Evolutionary conservation across 805 yeast genomes (phyloP).

Genomic region (Metschnikowia matae): DNA sequence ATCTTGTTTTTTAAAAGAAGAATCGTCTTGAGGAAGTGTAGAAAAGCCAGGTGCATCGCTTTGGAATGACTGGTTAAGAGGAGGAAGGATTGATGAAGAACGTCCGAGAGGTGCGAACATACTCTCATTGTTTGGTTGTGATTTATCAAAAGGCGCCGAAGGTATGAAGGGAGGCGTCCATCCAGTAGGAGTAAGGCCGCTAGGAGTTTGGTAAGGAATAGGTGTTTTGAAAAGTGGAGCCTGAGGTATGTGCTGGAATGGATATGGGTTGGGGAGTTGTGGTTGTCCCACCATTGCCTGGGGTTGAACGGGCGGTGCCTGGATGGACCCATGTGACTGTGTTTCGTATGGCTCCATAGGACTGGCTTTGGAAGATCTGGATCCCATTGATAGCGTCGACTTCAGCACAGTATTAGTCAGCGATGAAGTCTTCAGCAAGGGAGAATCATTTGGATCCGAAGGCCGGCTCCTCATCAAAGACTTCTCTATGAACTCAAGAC

Average conservation of each 20-base stretch:
- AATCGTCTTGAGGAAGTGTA: not conserved
- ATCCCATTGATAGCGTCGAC: not conserved
- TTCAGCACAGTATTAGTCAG: not conserved
- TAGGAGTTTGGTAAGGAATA: not conserved
- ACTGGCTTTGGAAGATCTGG: not conserved
- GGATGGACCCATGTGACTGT: not conserved
- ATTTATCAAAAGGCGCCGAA: not conserved
- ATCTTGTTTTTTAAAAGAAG: not conserved
- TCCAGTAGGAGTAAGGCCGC: not conserved
- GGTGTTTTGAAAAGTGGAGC: not conserved
- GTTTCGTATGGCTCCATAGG: conserved; percentile 2
- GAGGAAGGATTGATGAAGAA: not conserved
- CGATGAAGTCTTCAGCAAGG: not conserved
- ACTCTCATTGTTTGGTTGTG: not conserved
- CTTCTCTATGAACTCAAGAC: conserved; percentile 15
- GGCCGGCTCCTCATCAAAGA: conserved; percentile 5
- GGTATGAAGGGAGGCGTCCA: not conserved
- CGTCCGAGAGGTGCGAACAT: not conserved
- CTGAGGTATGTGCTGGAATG: not conserved
- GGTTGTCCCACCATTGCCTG: not conserved
- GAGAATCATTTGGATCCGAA: not conserved
- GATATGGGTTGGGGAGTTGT: not conserved
- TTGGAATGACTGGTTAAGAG: not conserved
- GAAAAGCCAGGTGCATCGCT: not conserved
- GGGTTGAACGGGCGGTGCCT: not conserved